Base-by-base conservation (phyloP, 2,329 filamentous ascomycete species). In the Colletotrichum zoysiae region DNA sequence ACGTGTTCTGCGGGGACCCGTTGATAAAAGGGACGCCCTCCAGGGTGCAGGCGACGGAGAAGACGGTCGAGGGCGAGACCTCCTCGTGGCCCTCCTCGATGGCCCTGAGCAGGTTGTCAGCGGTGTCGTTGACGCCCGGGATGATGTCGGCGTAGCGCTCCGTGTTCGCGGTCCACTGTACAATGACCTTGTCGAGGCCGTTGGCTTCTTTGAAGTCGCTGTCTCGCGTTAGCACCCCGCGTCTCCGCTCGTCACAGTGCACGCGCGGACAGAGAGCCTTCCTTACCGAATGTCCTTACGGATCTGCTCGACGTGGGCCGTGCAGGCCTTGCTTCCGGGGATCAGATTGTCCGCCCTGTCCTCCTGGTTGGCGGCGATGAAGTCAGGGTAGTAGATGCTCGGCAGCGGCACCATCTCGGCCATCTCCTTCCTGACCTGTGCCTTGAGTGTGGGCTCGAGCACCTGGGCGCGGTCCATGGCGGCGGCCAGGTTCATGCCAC, bases 91-190 rank as follows among this genome's bases (percentile, higher is more conserved):
- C 95, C 74, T 87, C 81, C 84, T 95, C 91, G 80, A 99, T 97
- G 62, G 96, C 87, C 81, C 92, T 92, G 81, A 98, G 86, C 74
- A 99, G 88, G 84, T 98, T 98, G 76, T 97, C 95, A 62, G 95
- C 95, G 23, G 95, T 98, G 85, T 99, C 96, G 81, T 99, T 98
- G 84, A 99, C 91, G 74, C 95, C 95, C 26, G 90, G 85, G 65
- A 97, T 82, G 76, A 98, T 87, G 75, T 98, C 94, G 76, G 96
- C 94, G 79, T 95, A 99, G 75, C 96, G 94, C 86, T 99, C 96
- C 16, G 96, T 99, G 87, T 99, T 99, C 84, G 96, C 96, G 71
- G 96, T 98, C 96, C 96, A 99, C 84, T 96, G 93, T 73, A 99
- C 92, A 79, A 99, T 94, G 80, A 99, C 92, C 87, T 97, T 98